A percentile compares a stretch with the other conserved stretches of the same genome.
Conservation (phyloP, 345 rosid species). For the Orychophragmus violaceus region DNA sequence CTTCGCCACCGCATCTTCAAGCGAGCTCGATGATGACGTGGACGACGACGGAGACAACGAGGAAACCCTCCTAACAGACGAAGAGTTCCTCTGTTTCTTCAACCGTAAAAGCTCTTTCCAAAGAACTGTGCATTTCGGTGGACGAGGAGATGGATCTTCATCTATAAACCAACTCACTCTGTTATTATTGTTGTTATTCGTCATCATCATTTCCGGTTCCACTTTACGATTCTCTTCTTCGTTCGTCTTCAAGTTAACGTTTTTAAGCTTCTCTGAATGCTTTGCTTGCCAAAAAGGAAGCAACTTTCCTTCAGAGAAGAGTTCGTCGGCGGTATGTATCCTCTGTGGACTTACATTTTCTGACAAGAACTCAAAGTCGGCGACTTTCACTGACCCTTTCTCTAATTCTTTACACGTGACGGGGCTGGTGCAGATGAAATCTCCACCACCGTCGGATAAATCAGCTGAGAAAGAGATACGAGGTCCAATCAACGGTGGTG, state of each 20-base stretch:
- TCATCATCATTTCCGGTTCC: background rate
- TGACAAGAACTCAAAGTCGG: constrained; percentile 85
- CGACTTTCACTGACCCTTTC: constrained; percentile 36
- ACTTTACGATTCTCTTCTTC: constrained; percentile 20
- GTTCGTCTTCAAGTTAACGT: constrained; percentile 41
- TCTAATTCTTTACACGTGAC: constrained; percentile 10
- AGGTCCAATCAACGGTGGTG: constrained; percentile 48
- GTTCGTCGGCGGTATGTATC: constrained; percentile 78
- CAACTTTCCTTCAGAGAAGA: constrained; percentile 31
- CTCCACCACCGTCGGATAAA: too few species aligned
- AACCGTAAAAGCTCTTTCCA: constrained; percentile 90
- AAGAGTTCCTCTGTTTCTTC: constrained; percentile 60
- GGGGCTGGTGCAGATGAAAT: constrained; percentile 61
- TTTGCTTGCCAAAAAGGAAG: constrained; percentile 84
- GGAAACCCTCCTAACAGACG: too few species aligned
- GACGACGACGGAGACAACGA: constrained; percentile 61
- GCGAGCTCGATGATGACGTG: constrained; percentile 62
- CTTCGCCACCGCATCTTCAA: constrained; percentile 38
- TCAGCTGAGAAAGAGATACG: constrained; percentile 84
- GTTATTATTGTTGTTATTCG: constrained; percentile 24
- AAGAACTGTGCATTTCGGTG: constrained; percentile 85
- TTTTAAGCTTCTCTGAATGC: constrained; percentile 59
- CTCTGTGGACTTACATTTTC: constrained; percentile 36
- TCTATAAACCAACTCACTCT: constrained; percentile 68
- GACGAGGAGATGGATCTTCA: constrained; percentile 95